Conservation (phyloP, 768 basidiomycete species). For the Termitomyces sp. region DNA sequence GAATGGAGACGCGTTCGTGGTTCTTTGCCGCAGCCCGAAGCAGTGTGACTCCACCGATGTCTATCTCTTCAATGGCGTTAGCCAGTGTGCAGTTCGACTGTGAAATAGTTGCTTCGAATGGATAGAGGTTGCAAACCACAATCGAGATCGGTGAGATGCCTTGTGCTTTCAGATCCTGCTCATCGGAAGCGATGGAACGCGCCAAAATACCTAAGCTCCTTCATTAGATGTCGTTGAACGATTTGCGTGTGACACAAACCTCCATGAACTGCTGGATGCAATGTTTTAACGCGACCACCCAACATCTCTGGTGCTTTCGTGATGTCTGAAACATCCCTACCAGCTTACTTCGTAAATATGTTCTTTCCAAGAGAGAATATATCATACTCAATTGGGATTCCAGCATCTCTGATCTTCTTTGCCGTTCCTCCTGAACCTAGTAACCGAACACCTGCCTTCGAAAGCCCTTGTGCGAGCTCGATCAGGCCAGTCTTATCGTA, state of each 20-base stretch:
- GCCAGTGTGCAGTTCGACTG: constrained; percentile 86
- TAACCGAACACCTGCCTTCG: constrained; percentile 77
- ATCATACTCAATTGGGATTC: constrained; percentile 82
- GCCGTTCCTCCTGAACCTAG: constrained; percentile 97
- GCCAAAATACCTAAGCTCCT: constrained; percentile 81
- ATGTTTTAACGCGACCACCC: constrained; percentile 95
- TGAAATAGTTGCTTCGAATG: constrained; percentile 89
- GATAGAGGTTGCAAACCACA: constrained; percentile 99
- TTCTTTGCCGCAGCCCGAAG: constrained; percentile 98
- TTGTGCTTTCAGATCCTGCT: constrained; percentile 79
- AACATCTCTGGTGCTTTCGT: constrained; percentile 99
- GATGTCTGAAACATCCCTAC: constrained; percentile 93
- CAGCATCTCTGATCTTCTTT: constrained; percentile 94
- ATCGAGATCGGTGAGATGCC: constrained; percentile 90
- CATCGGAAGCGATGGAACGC: constrained; percentile 86
- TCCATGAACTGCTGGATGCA: constrained; percentile 97
- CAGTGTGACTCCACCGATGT: constrained; percentile 97
- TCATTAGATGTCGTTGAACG: constrained; percentile 5
- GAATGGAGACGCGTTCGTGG: constrained; percentile 85
- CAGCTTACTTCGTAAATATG: background rate
- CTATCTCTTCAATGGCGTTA: constrained; percentile 95
- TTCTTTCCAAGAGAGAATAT: background rate
- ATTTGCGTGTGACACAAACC: constrained; percentile 41
- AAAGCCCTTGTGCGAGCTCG: constrained; percentile 84
- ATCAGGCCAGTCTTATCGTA: constrained; percentile 93